Evolutionary conservation across 78 protist genomes (phyloP).

Genomic region (Trichosphaerium sp.): DNA sequence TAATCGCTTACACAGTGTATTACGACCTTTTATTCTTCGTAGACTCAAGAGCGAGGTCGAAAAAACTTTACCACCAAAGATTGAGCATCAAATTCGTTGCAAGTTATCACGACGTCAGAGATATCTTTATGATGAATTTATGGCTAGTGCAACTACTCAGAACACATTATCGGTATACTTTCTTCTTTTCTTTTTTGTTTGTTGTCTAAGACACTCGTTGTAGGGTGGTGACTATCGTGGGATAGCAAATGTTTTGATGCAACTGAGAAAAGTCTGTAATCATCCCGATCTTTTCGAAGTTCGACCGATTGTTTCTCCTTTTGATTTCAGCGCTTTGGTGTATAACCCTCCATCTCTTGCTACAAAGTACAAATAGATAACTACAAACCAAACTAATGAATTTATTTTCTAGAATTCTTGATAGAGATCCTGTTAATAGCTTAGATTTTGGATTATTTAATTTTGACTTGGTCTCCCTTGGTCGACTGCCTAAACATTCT

Average conservation of each 20-base stretch:
- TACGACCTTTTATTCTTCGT: slow-evolving; percentile 87
- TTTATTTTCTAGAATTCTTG: too few relatives aligned
- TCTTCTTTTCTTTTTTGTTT: too few relatives aligned
- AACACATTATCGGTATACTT: slow-evolving; percentile 6
- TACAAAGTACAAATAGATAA: too few relatives aligned
- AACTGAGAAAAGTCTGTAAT: slow-evolving; percentile 84
- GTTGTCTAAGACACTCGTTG: too few relatives aligned
- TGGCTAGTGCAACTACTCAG: slow-evolving; percentile 48
- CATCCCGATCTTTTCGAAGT: slow-evolving; percentile 86
- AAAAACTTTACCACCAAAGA: slow-evolving; percentile 63
- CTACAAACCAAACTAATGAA: not conserved
- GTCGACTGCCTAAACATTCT: too few relatives aligned
- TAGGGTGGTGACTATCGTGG: slow-evolving; percentile 33
- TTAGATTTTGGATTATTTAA: too few relatives aligned
- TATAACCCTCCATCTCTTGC: not conserved
- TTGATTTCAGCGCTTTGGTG: slow-evolving; percentile 9
- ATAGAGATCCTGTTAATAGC: too few relatives aligned
- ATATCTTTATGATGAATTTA: slow-evolving; percentile 73
- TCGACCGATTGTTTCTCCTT: slow-evolving; percentile 63
- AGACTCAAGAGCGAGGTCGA: slow-evolving; percentile 89
- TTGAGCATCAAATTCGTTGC: slow-evolving; percentile 63
- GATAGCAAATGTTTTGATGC: slow-evolving; percentile 73
- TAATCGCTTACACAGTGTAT: slow-evolving; percentile 51
- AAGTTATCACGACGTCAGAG: slow-evolving; percentile 72
- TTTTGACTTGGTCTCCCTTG: too few relatives aligned